phyloP scores from a whole-genome alignment of 345 rosid genomes.

The Euphorbia peplus region DNA sequence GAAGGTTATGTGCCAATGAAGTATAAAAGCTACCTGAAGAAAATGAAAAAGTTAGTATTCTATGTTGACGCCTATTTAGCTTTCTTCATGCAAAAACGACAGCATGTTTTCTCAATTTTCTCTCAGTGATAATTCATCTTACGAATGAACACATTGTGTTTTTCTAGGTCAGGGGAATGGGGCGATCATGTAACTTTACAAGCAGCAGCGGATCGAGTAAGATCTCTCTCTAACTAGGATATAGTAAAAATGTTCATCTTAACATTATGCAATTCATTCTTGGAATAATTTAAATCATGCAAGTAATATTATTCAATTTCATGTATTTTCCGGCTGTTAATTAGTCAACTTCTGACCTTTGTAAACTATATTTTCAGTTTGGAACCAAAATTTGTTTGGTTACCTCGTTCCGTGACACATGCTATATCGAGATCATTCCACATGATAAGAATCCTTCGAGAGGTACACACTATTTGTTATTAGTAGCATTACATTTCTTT shows the following conservation, averaged over 20 bases:
- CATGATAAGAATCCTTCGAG: constrained; percentile 55
- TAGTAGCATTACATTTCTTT: too few relatives aligned
- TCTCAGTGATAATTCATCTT: constrained; percentile 21
- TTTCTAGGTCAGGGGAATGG: constrained; percentile 80
- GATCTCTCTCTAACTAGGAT: constrained; percentile 10
- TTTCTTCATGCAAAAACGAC: constrained; percentile 17
- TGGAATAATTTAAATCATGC: not conserved
- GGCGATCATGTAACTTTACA: constrained; percentile 94
- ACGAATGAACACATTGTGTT: constrained; percentile 22
- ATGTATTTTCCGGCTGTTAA: not conserved
- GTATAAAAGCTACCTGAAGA: constrained; percentile 72
- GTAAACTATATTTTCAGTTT: constrained; percentile 51
- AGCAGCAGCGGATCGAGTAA: constrained; percentile 96
- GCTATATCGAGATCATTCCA: constrained; percentile 81
- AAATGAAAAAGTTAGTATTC: constrained; percentile 79
- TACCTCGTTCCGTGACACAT: constrained; percentile 86
- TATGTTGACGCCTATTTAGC: constrained; percentile 25
- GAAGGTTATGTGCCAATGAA: constrained; percentile 89
- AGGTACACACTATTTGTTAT: constrained; percentile 69
- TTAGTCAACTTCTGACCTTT: constrained; percentile 22
- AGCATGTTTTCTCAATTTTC: constrained; percentile 9
- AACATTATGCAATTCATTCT: not conserved
- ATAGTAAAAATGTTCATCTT: constrained; percentile 1
- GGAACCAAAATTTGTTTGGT: constrained; percentile 73
- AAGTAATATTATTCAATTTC: not conserved